Evolutionary conservation across 225 moss, liverwort and hornwort species (phyloP).

Genomic region (Physcomitrellopsis africana): DNA sequence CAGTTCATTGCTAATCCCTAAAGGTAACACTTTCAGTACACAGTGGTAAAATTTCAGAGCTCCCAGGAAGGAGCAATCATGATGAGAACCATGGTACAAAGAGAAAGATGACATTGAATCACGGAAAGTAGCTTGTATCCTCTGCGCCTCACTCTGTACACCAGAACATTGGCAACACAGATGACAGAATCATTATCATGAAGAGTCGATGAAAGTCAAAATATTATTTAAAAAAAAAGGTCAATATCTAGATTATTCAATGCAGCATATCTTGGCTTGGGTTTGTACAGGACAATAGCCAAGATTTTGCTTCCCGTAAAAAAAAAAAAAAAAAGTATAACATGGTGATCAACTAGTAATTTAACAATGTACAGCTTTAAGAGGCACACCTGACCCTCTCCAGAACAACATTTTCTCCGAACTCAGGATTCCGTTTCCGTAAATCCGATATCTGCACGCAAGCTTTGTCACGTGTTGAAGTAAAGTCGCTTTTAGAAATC

Average conservation of each 20-base stretch:
- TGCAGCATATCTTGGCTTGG: background rate
- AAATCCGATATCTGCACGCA: constrained; percentile 45
- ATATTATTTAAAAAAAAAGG: background rate
- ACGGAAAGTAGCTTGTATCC: constrained; percentile 62
- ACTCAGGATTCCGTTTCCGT: constrained; percentile 59
- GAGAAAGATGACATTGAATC: constrained; percentile 62
- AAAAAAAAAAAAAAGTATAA: background rate
- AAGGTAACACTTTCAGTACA: constrained; percentile 12
- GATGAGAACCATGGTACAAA: background rate
- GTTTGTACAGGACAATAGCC: background rate
- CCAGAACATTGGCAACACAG: constrained; percentile 24
- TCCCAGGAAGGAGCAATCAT: constrained; percentile 11
- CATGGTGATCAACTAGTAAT: background rate
- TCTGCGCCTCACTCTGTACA: constrained; percentile 64
- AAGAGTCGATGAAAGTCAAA: background rate
- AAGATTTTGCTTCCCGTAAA: background rate
- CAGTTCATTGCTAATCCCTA: constrained; percentile 14
- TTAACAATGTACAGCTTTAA: background rate
- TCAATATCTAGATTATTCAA: background rate
- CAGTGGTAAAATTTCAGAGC: background rate
- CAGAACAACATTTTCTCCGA: constrained; percentile 55
- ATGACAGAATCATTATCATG: constrained; percentile 12
- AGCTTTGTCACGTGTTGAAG: constrained; percentile 1
- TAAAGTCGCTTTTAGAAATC: too few relatives aligned
- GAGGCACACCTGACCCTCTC: constrained; percentile 60